Conservation (phyloP, 225 moss, liverwort and hornwort species). For the Antitrichia curtipendula region DNA sequence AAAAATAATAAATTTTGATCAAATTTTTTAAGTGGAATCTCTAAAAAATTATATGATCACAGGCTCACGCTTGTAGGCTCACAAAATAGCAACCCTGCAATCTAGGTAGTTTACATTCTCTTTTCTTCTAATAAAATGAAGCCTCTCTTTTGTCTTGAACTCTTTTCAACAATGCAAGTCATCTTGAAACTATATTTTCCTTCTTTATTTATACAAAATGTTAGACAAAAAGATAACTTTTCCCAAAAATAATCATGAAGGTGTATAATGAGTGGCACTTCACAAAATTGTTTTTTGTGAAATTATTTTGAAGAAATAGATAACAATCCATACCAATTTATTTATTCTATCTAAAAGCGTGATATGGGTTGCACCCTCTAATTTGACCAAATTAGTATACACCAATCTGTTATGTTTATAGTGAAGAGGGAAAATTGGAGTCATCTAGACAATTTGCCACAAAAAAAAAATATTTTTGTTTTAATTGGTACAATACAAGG, state of each 20-base stretch:
- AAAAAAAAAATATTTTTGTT: neutral
- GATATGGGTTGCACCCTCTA: neutral
- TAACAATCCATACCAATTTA: neutral
- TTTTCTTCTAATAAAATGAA: neutral
- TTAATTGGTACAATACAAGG: too few relatives aligned
- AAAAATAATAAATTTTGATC: too few relatives aligned
- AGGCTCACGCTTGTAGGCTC: too few relatives aligned
- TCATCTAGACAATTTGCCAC: neutral
- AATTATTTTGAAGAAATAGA: neutral
- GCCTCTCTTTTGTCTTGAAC: neutral
- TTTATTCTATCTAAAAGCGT: neutral
- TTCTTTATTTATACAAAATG: too few relatives aligned
- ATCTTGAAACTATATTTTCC: too few relatives aligned
- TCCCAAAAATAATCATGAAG: too few relatives aligned
- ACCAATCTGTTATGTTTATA: fast-evolving
- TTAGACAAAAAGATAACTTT: too few relatives aligned
- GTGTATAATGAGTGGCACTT: too few relatives aligned
- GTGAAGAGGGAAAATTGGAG: neutral
- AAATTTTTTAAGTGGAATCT: too few relatives aligned
- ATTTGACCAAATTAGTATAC: neutral
- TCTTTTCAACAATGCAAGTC: neutral
- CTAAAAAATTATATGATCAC: too few relatives aligned
- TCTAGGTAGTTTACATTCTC: neutral
- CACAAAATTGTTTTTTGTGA: too few relatives aligned
- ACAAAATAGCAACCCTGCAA: too few relatives aligned